phyloP scores from a whole-genome alignment of 1,284 basidiomycete genomes.

The Pseudozyma pruni region DNA sequence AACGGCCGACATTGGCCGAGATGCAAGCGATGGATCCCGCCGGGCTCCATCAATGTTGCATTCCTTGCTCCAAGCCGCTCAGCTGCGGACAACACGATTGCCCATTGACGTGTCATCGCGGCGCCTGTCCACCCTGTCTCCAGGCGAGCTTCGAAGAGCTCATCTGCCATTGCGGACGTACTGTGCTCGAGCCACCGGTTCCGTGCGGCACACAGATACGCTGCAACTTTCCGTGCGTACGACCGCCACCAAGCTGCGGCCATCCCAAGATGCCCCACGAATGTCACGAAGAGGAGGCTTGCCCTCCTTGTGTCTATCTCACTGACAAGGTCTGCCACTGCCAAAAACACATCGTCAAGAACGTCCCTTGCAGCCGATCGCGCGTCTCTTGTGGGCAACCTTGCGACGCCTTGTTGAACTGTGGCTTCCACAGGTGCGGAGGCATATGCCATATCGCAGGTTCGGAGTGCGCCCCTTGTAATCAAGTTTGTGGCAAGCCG shows the following conservation, averaged over 20 bases:
- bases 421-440: constrained; percentile 62
- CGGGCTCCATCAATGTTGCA: constrained; percentile 60
- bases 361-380: constrained; percentile 63
- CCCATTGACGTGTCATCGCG: constrained; percentile 63
- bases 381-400: constrained; percentile 58
- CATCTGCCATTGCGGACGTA: constrained; percentile 63
- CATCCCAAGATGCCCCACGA: constrained; percentile 65
- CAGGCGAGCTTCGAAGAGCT: constrained; percentile 65
- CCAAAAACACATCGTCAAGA: constrained; percentile 59
- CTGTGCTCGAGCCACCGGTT: constrained; percentile 65
- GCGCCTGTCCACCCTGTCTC: constrained; percentile 64
- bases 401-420: constrained; percentile 59
- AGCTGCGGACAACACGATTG: constrained; percentile 61
- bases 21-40: constrained; percentile 59
- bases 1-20: constrained; percentile 48
- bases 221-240: constrained; percentile 64
- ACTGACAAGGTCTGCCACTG: constrained; percentile 62
- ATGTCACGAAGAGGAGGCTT: constrained; percentile 63
- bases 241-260: constrained; percentile 61
- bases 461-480: constrained; percentile 59
- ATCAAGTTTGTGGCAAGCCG: constrained; percentile 61
- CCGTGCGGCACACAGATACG: constrained; percentile 61
- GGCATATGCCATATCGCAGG: constrained; percentile 59
- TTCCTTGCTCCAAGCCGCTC: constrained; percentile 59
- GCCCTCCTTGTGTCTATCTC: constrained; percentile 66